These are phyloP conservation scores for Acorus gramineus DNA, from an alignment of 106 monocot species.

Conservation along the genomic window DNA sequence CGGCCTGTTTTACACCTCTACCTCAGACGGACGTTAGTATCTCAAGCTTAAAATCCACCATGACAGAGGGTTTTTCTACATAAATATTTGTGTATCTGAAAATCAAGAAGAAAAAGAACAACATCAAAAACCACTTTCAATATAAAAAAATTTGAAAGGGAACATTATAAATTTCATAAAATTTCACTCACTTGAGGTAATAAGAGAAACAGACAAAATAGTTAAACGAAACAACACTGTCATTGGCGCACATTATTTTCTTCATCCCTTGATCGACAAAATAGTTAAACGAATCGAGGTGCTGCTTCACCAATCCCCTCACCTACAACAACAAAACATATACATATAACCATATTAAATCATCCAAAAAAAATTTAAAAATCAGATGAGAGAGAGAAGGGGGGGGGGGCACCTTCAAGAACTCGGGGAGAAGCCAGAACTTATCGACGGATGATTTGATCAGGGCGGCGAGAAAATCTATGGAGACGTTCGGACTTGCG, in stretches of 20 bases:
- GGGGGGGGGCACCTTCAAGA: conserved; percentile 39
- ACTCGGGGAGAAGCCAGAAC: conserved; percentile 72
- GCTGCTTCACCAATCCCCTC: conserved; percentile 88
- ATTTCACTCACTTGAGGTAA: conserved; percentile 37
- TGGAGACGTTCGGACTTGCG: background rate
- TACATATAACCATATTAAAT: background rate
- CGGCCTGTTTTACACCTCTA: too few relatives aligned
- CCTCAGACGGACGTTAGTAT: conserved; percentile 53
- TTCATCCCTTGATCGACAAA: conserved; percentile 65
- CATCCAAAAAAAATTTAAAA: background rate
- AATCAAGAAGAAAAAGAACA: background rate
- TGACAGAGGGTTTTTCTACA: conserved; percentile 32
- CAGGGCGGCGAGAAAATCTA: conserved; percentile 40
- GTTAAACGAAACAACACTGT: too few relatives aligned
- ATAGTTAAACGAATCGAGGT: conserved; percentile 84
- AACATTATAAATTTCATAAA: background rate
- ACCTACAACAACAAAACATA: conserved; percentile 33
- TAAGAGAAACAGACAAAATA: conserved; percentile 24
- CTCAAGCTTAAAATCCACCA: conserved; percentile 5
- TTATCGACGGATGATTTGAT: conserved; percentile 63
- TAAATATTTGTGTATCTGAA: conserved; percentile 58
- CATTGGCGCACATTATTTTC: conserved; percentile 83
- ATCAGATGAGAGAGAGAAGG: too few relatives aligned
- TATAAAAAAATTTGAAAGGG: background rate
- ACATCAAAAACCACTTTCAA: background rate